A percentile compares a stretch with the other conserved stretches of the same genome.
Conservation (phyloP, 2,329 filamentous ascomycete genomes). For the Pestalotiopsis sp. region DNA sequence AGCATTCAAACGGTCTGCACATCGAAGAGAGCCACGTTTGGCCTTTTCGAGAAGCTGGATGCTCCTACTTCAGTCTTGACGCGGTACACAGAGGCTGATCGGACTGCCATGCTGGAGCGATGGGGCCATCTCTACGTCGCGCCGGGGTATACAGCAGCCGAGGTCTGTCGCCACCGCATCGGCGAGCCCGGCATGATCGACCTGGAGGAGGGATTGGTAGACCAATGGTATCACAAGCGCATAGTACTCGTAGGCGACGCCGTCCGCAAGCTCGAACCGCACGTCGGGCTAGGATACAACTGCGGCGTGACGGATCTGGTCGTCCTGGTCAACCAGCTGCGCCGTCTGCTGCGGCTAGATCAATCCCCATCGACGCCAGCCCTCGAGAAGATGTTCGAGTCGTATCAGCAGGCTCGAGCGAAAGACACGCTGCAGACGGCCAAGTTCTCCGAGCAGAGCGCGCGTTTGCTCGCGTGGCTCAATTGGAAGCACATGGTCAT, state of each 20-base stretch:
- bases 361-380: neutral
- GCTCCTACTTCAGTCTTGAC: neutral
- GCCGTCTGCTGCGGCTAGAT: neutral
- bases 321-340: neutral
- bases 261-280: conserved; percentile 1
- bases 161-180: neutral
- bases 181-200: neutral
- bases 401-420: neutral
- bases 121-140: conserved; percentile 5
- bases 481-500: neutral
- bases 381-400: neutral
- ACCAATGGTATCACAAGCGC: neutral
- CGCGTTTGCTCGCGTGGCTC: neutral
- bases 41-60: neutral
- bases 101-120: neutral
- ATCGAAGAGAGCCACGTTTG: conserved; percentile 3
- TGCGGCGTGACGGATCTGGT: neutral
- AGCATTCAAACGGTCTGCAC: conserved; percentile 1
- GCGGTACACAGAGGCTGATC: conserved; percentile 1
- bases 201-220: conserved; percentile 1
- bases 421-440: neutral
- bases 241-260: conserved; percentile 11
- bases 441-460: neutral
- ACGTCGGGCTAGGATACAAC: neutral
- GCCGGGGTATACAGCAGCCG: neutral